Base-by-base conservation (phyloP, 305 asterid genomes). In the Solanum chacoense region DNA sequence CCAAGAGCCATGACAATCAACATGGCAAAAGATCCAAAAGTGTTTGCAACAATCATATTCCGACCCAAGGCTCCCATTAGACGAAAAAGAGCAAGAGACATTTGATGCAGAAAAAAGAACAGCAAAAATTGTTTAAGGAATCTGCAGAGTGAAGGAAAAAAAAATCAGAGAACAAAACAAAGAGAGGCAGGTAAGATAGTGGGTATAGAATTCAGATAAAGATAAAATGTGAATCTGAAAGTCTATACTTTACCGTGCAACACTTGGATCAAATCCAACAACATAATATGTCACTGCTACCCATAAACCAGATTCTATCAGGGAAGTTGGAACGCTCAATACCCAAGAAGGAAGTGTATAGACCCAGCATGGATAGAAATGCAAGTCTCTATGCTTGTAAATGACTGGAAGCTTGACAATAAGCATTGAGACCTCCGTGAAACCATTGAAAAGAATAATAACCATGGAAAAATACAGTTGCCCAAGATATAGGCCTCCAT, bases 21-120 rank as follows among this genome's bases (percentile, higher is more conserved):
- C 99, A 97, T 95, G 29, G 98, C 98, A 88, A 97, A 97, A 72
- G 98, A 94, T 91, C 99, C 99, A 92, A 96, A 96, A 87, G 99
- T 96, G 91, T 96, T 96, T 89, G 99, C 96, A 91, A 96, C 99
- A 50, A 97, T 95, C 99, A 97, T 97, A 89, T 91, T 97, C 84
- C 99, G 97, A 34, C 99, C 99, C 93, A 97, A 89, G 88, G 98
- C 94, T 89, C 98, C 99, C 93, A 97, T 96, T 89, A 96, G 93
- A 63, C 99, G 98, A 88, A 96, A 97, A 87, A 97, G 98, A 83
- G 98, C 90, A 22, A 96, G 84, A 88, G 99, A 94, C 98, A 94
- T 94, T 93, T 96, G 99, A 90, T 97, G 99, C 90, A 97, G 94
- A 92, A 94, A 92, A 94, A 97, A 96, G 92, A 87, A 95, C 42